A percentile compares a stretch with the other conserved stretches of the same genome.
Evolutionary conservation across 371 early-diverging fungal genomes (phyloP).

Genomic region (Blakeslea trispora): DNA sequence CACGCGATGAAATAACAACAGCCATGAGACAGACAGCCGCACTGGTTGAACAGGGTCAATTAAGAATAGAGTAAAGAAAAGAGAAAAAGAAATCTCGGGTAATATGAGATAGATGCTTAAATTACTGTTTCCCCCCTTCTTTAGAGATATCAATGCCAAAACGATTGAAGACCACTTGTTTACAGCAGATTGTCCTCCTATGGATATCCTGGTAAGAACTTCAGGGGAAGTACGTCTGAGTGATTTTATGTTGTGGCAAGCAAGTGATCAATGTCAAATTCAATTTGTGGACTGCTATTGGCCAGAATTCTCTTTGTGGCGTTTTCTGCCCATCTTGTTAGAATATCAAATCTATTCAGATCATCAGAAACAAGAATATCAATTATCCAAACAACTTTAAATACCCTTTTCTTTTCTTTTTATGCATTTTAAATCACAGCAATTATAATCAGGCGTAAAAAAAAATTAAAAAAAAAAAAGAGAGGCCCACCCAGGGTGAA

Average conservation of each 20-base stretch:
- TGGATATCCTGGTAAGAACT: slow-evolving; percentile 97
- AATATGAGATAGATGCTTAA: too few relatives aligned
- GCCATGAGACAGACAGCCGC: slow-evolving; percentile 56
- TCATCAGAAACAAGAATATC: slow-evolving; percentile 23
- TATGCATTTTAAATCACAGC: too few relatives aligned
- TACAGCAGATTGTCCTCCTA: slow-evolving; percentile 72
- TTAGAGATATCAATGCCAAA: slow-evolving; percentile 66
- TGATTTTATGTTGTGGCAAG: slow-evolving; percentile 98
- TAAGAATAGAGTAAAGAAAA: slow-evolving; percentile 51
- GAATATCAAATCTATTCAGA: slow-evolving; percentile 72
- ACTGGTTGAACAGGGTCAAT: slow-evolving; percentile 54
- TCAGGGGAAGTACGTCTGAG: slow-evolving; percentile 96
- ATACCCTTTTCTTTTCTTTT: neutral
- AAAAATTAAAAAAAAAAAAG: too few relatives aligned
- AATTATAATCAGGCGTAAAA: neutral
- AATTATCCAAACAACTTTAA: neutral
- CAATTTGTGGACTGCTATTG: slow-evolving; percentile 88
- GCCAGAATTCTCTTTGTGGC: slow-evolving; percentile 94
- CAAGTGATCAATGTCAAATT: slow-evolving; percentile 70
- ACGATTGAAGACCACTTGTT: slow-evolving; percentile 66
- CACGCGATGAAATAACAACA: slow-evolving; percentile 89
- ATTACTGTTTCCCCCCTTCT: neutral
- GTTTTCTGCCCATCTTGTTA: slow-evolving; percentile 79
- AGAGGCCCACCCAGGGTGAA: too few relatives aligned
- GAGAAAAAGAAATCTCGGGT: neutral